Evolutionary conservation across 2,329 filamentous ascomycete species (phyloP), one percentile per base, ranked within the genome.

Genomic region (Talaromyces sp.): DNA sequence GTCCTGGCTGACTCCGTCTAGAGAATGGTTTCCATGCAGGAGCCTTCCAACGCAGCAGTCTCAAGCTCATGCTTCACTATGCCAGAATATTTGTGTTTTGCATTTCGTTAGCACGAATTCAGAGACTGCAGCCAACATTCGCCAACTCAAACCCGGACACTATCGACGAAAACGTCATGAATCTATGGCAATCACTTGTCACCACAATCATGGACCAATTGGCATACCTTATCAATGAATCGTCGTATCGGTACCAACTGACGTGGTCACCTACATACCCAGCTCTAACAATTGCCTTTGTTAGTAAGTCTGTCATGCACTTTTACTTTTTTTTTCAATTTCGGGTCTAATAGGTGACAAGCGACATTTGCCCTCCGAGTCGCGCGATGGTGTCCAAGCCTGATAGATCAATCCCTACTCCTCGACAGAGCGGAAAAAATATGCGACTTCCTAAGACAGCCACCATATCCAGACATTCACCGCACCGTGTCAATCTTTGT

Each of bases 381-480:
- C 33, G 74, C 74, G 9, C 69, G 74, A 19, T 76, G 74, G 74
- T 72, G 73, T 39, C 74, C 74, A 41, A 72, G 70, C 37, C 59
- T 76, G 35, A 76, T 76, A 54, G 70, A 76, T 41, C 72, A 74
- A 50, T 65, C 66, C 11, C 59, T 75, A 11, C 67, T 76, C 9
- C 67, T 76, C 14, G 72, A 75, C 52, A 58, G 74, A 64, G 74
- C 71, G 10, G 72, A 75, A 43, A 70, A 68, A 49, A 75, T 76
- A 31, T 72, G 73, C 50, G 74, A 75, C 49, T 75, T 75, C 59
- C 66, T 76, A 19, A 76, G 75, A 56, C 73, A 74, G 39, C 74
- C 75, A 16, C 75, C 75, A 0, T 76, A 76, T 57, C 75, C 75
- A n/a, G 75, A 76, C 35, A 76, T 76, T n/a, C 75, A 76, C 64